These are phyloP conservation scores for Colletotrichum truncatum DNA, from an alignment of 2,329 filamentous ascomycete genomes.

Conservation along the genomic window DNA sequence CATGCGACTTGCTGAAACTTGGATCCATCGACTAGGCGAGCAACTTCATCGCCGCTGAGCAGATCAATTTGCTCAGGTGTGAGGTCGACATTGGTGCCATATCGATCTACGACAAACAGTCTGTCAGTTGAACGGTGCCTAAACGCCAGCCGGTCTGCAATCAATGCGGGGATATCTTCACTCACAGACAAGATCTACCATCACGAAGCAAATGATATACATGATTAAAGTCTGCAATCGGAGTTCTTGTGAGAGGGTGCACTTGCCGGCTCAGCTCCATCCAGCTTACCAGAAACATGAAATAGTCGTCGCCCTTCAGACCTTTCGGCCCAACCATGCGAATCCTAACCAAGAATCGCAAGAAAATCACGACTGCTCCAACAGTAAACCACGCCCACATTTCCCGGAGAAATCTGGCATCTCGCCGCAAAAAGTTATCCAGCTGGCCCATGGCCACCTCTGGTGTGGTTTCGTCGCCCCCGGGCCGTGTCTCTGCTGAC, in stretches of 20 bases:
- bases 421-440: conserved; percentile 5
- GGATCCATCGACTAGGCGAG: conserved; percentile 41
- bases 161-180: background rate
- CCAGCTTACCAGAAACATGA: conserved; percentile 40
- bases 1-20: conserved; percentile 48
- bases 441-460: background rate
- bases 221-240: conserved; percentile 34
- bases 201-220: conserved; percentile 45
- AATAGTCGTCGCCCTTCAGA: conserved; percentile 48
- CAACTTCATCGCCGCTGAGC: conserved; percentile 39
- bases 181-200: conserved; percentile 44
- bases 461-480: background rate
- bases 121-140: conserved; percentile 1
- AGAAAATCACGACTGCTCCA: conserved; percentile 41
- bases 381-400: conserved; percentile 42
- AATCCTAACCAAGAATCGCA: conserved; percentile 45
- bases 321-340: conserved; percentile 47
- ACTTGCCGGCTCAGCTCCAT: background rate
- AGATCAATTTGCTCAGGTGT: conserved; percentile 2
- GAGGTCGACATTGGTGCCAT: conserved; percentile 19
- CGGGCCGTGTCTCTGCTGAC: background rate
- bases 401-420: conserved; percentile 38
- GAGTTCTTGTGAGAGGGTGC: background rate
- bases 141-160: background rate
- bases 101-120: background rate